phyloP scores from a whole-genome alignment of 2,329 filamentous ascomycete species.

The Aspergillus hiratsukae region DNA sequence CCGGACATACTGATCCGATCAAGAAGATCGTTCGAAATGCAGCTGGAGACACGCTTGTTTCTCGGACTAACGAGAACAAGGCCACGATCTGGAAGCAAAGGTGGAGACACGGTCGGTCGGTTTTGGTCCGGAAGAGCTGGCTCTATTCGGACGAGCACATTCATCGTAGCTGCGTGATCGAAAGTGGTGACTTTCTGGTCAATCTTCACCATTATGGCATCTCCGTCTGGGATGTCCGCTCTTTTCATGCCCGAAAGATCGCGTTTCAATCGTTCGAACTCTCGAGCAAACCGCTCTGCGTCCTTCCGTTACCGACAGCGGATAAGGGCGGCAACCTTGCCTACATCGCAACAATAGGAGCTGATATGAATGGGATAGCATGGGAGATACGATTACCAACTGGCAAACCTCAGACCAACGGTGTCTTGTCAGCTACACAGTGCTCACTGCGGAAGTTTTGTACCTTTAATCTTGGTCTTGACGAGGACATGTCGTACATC shows the following conservation, averaged over 20 bases:
- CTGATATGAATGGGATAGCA: conserved; percentile 70
- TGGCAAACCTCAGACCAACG: conserved; percentile 21
- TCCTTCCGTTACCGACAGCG: conserved; percentile 64
- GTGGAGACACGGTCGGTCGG: conserved; percentile 46
- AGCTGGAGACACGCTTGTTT: conserved; percentile 73
- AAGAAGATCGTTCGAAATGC: conserved; percentile 84
- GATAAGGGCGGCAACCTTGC: conserved; percentile 53
- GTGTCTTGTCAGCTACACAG: conserved; percentile 30
- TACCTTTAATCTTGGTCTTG: conserved; percentile 60
- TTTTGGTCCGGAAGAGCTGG: conserved; percentile 62
- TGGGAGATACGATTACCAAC: conserved; percentile 69
- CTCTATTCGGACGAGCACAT: conserved; percentile 68
- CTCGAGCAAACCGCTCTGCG: conserved; percentile 69
- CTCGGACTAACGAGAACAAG: conserved; percentile 72
- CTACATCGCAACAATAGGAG: conserved; percentile 78
- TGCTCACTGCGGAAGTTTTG: conserved; percentile 62
- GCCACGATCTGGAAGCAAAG: conserved; percentile 77
- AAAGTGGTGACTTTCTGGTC: conserved; percentile 74
- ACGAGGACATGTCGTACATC: conserved; percentile 54
- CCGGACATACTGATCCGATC: conserved; percentile 74
- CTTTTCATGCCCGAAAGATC: conserved; percentile 55
- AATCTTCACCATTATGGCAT: conserved; percentile 69
- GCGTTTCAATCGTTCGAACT: conserved; percentile 56
- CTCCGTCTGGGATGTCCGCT: conserved; percentile 74
- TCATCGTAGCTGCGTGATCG: conserved; percentile 72